These are phyloP conservation scores for Ascochyta rabiei DNA, from an alignment of 2,329 filamentous ascomycete species.

Conservation along the genomic window DNA sequence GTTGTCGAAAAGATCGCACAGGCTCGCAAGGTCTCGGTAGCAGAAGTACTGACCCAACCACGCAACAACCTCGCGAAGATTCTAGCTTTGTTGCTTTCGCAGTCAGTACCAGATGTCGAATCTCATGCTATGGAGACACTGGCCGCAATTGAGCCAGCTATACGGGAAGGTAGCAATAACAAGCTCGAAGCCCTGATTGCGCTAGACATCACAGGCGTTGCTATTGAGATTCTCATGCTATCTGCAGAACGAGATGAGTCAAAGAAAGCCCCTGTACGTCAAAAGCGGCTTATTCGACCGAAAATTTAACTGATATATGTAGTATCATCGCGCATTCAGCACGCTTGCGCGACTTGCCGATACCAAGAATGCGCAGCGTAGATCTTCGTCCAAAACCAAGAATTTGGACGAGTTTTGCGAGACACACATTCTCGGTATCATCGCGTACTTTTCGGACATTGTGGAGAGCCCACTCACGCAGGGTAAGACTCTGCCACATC, in stretches of 20 bases:
- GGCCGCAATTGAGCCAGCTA: constrained; percentile 70
- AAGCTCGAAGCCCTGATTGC: constrained; percentile 73
- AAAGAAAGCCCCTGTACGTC: constrained; percentile 62
- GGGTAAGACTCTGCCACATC: constrained; percentile 55
- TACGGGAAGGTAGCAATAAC: constrained; percentile 62
- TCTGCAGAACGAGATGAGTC: constrained; percentile 70
- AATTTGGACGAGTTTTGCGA: constrained; percentile 77
- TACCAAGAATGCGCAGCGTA: constrained; percentile 54
- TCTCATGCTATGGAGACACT: constrained; percentile 72
- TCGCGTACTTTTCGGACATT: constrained; percentile 77
- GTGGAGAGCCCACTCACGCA: constrained; percentile 69
- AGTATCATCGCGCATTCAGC: constrained; percentile 57
- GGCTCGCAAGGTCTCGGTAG: constrained; percentile 62
- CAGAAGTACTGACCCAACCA: constrained; percentile 67
- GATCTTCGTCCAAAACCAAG: constrained; percentile 58
- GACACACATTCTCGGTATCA: constrained; percentile 82
- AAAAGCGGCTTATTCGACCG: background rate
- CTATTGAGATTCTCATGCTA: constrained; percentile 81
- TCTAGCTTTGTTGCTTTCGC: constrained; percentile 63
- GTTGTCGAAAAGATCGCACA: constrained; percentile 81
- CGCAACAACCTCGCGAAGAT: constrained; percentile 63
- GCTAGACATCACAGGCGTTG: constrained; percentile 74
- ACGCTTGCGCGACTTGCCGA: constrained; percentile 55
- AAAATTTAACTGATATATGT: constrained; percentile 7
- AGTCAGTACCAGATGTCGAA: constrained; percentile 69